Base-by-base conservation (phyloP, 1,284 basidiomycete species). In the Cerioporus squamosus region DNA sequence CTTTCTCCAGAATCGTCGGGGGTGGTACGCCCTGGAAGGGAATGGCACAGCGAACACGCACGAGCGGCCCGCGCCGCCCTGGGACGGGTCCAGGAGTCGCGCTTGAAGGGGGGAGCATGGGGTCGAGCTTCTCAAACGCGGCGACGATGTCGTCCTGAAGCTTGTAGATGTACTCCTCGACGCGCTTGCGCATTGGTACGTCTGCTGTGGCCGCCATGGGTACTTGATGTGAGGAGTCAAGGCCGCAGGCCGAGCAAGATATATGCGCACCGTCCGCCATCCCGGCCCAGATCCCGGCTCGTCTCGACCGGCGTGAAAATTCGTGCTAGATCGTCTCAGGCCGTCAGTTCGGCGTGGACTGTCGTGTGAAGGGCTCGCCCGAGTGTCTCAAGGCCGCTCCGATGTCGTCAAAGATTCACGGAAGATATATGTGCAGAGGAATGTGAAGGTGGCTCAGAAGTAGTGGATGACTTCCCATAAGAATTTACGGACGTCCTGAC, bases 61-160 rank as follows among this genome's bases (percentile, higher is more conserved):
- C 1, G 94, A 96, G 57, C 88, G 84, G 15, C 97, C 97, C 55
- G 85, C 84, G 1, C 96, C 96, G 3, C 96, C 95, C 63, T 94
- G 81, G 89, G 74, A 50, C 97, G 86, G 50, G 87, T 74, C 96
- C 97, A 97, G 36, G 86, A 80, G 75, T 98, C 97, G 46, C 92
- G 90, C 64, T 92, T 85, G 82, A 98, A 98, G 51, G 77, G 77
- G 1, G 85, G 83, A 2, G 87, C 83, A 43, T 76, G 5, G 88
- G 84, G 71, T 98, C 97, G 66, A 97, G 83, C 12, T 79, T 72
- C 72, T 97, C 93, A 61, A 99, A 82, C 0, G 87, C 84, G 39
- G 75, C 69, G 59, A 98, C 93, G 62, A 99, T 98, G 44, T 86
- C 78, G 50, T 91, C 81, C 74, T 98, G 97, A 23, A 98, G 85